phyloP scores from a whole-genome alignment of 208 protist species.

The Trypanosoma platydactyli region DNA sequence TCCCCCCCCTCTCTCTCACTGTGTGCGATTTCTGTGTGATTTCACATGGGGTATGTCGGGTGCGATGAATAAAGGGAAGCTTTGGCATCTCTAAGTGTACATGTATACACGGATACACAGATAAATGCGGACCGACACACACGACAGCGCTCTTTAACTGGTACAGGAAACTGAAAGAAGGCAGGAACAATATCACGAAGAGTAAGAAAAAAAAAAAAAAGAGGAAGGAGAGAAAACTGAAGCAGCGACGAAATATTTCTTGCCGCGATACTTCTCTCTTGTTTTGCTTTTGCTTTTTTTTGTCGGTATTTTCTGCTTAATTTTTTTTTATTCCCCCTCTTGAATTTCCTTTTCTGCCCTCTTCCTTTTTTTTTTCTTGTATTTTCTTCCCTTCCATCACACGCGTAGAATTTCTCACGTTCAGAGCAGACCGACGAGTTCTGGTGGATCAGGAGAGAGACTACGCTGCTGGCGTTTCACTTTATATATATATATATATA shows the following conservation, averaged over 20 bases:
- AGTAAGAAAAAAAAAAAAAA: conserved; percentile 21
- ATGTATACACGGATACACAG: neutral
- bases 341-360: neutral
- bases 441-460: too few species aligned
- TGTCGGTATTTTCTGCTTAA: neutral
- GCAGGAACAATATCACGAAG: conserved; percentile 5
- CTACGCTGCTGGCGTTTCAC: too few species aligned
- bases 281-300: conserved; percentile 3
- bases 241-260: neutral
- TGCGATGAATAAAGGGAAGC: neutral
- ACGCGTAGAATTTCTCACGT: neutral
- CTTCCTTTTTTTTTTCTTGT: conserved; percentile 12
- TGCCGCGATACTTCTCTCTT: neutral
- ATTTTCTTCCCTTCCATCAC: neutral
- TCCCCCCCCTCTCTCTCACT: conserved; percentile 4
- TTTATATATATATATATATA: conserved; percentile 5
- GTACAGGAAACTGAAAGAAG: neutral
- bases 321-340: neutral
- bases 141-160: neutral
- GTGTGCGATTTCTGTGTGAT: neutral
- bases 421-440: neutral
- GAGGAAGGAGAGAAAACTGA: neutral
- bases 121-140: neutral
- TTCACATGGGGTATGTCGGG: neutral
- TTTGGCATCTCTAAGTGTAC: too few species aligned